These are phyloP conservation scores for Hanseniaspora pseudoguilliermondii DNA, from an alignment of 805 yeast genomes.

Conservation along the genomic window DNA sequence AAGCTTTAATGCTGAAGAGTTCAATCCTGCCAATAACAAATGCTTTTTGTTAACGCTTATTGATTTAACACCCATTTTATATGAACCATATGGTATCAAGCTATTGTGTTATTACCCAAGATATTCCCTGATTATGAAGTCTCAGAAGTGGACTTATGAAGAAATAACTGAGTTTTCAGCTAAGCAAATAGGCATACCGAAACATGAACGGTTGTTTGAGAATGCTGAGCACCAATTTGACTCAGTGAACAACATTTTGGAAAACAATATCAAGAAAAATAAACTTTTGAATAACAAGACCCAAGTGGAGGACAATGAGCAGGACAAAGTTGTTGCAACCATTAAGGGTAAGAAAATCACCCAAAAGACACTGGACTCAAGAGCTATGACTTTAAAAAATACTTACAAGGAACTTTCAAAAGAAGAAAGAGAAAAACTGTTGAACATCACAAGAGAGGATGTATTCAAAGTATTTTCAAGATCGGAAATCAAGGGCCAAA, in stretches of 20 bases:
- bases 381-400: slow-evolving; percentile 2
- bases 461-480: slow-evolving; percentile 11
- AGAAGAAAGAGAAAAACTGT: slow-evolving; percentile 7
- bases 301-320: background rate
- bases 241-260: too few species aligned
- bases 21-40: background rate
- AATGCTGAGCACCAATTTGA: background rate
- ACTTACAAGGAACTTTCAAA: slow-evolving; percentile 2
- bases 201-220: background rate
- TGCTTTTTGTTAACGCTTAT: background rate
- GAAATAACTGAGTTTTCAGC: background rate
- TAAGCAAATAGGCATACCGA: background rate
- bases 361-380: background rate
- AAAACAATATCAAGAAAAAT: background rate
- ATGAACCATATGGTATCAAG: background rate
- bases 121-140: background rate
- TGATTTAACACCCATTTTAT: background rate
- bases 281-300: background rate
- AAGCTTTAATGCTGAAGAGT: background rate
- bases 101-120: background rate
- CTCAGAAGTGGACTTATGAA: background rate
- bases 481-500: slow-evolving; percentile 9
- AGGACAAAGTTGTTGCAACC: slow-evolving; percentile 4
- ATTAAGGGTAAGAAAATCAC: background rate
- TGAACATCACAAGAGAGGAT: slow-evolving; percentile 12